phyloP scores from a whole-genome alignment of 2,329 filamentous ascomycete genomes.

The Alternaria ethzedia region DNA sequence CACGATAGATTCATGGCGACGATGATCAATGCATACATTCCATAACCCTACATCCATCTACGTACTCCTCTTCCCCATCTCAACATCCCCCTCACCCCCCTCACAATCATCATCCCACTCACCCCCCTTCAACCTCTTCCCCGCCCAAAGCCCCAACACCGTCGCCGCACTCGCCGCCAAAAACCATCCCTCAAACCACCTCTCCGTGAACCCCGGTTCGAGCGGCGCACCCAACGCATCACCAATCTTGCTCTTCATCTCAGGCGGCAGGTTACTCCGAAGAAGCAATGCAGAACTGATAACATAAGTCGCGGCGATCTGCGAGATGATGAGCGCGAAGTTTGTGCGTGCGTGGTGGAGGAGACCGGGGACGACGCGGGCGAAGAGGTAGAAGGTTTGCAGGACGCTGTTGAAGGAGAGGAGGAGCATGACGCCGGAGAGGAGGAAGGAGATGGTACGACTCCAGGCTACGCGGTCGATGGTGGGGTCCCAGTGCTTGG shows the following conservation, averaged over 20 bases:
- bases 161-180: conserved; percentile 71
- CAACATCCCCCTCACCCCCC: conserved; percentile 61
- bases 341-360: conserved; percentile 77
- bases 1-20: rapidly evolving
- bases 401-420: conserved; percentile 81
- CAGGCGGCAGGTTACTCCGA: conserved; percentile 76
- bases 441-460: conserved; percentile 81
- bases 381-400: conserved; percentile 85
- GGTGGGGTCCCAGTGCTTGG: conserved; percentile 82
- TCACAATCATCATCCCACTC: conserved; percentile 49
- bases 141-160: conserved; percentile 74
- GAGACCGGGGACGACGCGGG: conserved; percentile 74
- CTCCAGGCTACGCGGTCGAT: conserved; percentile 85
- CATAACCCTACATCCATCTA: not conserved
- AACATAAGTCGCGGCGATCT: conserved; percentile 84
- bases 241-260: conserved; percentile 77
- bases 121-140: conserved; percentile 63
- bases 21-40: not conserved
- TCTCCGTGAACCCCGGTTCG: conserved; percentile 73
- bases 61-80: conserved; percentile 74
- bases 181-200: conserved; percentile 91
- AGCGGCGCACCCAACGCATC: conserved; percentile 80
- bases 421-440: conserved; percentile 82
- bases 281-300: conserved; percentile 80
- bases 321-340: conserved; percentile 77